Base-by-base conservation (phyloP, 2,329 filamentous ascomycete genomes). In the Ophiostoma sp. region DNA sequence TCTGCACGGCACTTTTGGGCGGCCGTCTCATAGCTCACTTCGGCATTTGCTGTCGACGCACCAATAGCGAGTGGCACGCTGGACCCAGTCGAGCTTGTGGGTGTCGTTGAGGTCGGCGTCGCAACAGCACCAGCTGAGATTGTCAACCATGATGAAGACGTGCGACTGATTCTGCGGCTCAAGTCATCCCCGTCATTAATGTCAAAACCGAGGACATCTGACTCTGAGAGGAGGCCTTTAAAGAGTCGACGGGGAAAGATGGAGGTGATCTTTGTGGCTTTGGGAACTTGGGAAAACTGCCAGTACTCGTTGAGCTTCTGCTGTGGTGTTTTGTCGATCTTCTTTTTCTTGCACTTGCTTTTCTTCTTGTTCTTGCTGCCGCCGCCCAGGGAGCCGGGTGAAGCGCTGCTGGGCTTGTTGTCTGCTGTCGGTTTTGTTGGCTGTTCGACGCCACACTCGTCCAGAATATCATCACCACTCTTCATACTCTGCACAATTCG, bases 161-260 rank as follows among this genome's bases (percentile, higher is more conserved):
- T 23, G 7, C 41, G 39, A n/a, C 67, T 67, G 67, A 13, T 27
- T 27, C 52, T 13, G 57, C 67, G 33, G 44, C 67, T 8, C 44
- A 27, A 11, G 36, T 17, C 2, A 13, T n/a, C n/a, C 8, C 4
- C 20, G 35, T 4, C 2, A 0, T 15, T 7, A 10, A 8, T 2
- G 70, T 31, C 62, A 17, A 68, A 5, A 3, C 70, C 67, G 7
- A 71, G 17, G 1, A 69, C 64, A 33, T 67, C 70, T 4, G 33
- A 13, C 2, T 27, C 48, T 0, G 77, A 77, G 1, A 79, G 74
- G 17, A 79, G 76, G 33, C 76, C 76, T 54, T 75, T 73, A 71
- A 82, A 83, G 4, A 82, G 77, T 31, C 76, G 76, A 5, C 79
- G 79, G 1, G 81, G 81, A 69, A 83, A 81, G 74, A 83, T 79